Conservation (phyloP, 2,329 filamentous ascomycete species). For the Monosporascus ibericus region DNA sequence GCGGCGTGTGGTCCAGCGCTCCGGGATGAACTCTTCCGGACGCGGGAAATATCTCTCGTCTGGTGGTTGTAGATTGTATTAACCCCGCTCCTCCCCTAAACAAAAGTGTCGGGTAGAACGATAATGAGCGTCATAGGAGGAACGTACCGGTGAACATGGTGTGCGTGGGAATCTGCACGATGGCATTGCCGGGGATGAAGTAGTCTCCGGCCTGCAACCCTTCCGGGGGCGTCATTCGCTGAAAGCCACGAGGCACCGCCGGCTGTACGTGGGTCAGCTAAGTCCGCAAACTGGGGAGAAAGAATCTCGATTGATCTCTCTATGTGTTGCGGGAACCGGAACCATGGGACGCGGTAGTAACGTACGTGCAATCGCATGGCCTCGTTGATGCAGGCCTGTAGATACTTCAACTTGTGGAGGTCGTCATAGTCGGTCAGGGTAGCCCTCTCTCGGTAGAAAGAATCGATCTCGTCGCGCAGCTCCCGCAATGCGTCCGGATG, state of each 20-base stretch:
- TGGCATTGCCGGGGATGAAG: constrained; percentile 30
- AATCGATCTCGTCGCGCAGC: constrained; percentile 4
- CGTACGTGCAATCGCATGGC: constrained; percentile 26
- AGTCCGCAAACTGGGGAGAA: no score
- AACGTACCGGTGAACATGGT: constrained; percentile 15
- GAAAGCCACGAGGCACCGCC: constrained; percentile 27
- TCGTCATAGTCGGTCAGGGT: neutral
- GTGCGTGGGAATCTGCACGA: constrained; percentile 25
- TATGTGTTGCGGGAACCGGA: no score
- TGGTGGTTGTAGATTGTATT: neutral
- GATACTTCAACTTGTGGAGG: constrained; percentile 17
- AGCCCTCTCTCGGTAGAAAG: constrained; percentile 1
- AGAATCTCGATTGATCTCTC: no score
- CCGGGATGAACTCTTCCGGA: constrained; percentile 19
- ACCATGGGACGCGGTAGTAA: no score
- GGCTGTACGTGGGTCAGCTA: constrained; percentile 12
- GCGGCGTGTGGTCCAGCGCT: constrained; percentile 13
- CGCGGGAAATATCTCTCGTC: constrained; percentile 13
- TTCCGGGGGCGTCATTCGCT: constrained; percentile 30
- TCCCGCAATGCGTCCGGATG: neutral
- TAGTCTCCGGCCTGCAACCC: constrained; percentile 27
- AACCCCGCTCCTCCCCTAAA: neutral
- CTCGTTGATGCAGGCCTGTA: constrained; percentile 35
- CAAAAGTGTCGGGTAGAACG: neutral
- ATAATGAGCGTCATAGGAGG: neutral